A percentile compares a stretch with the other conserved stretches of the same genome.
Evolutionary conservation across 2,329 filamentous ascomycete species (phyloP).

Genomic region (Simplicillium sp.): DNA sequence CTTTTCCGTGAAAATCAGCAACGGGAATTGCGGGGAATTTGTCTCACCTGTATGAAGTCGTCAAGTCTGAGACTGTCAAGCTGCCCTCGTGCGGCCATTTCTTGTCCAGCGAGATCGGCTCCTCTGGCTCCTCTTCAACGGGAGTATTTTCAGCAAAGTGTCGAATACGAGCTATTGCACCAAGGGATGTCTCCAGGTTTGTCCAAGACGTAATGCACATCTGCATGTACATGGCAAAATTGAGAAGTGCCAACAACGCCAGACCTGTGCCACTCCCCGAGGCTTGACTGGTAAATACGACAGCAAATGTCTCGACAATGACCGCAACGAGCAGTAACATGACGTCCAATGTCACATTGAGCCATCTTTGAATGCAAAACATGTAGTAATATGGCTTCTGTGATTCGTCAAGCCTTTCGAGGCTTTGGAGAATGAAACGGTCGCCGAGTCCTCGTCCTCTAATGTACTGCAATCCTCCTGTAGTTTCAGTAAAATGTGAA

Average conservation of each 20-base stretch:
- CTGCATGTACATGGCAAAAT: constrained; percentile 11
- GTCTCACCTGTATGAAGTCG: too few species aligned
- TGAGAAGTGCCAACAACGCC: constrained; percentile 9
- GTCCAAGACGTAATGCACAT: neutral
- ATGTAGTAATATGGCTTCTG: constrained; percentile 46
- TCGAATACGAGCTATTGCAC: neutral
- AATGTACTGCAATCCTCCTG: constrained; percentile 34
- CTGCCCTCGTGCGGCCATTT: neutral
- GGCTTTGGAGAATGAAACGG: constrained; percentile 29
- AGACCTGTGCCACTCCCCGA: neutral
- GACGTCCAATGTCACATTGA: constrained; percentile 36
- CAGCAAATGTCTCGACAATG: constrained; percentile 32
- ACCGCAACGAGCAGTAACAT: constrained; percentile 33
- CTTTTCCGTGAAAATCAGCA: too few species aligned
- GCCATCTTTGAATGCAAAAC: constrained; percentile 44
- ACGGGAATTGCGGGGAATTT: too few species aligned
- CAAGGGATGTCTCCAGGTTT: neutral
- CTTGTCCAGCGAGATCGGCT: neutral
- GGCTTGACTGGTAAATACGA: constrained; percentile 12
- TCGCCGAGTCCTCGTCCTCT: constrained; percentile 44
- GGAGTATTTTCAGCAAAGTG: neutral
- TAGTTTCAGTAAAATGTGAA: constrained; percentile 28
- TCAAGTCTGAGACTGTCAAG: too few species aligned
- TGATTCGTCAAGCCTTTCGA: constrained; percentile 36
- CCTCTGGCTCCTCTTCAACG: neutral